phyloP scores from a whole-genome alignment of 352 stramenopile species.

The Pythium pyrilobum region DNA sequence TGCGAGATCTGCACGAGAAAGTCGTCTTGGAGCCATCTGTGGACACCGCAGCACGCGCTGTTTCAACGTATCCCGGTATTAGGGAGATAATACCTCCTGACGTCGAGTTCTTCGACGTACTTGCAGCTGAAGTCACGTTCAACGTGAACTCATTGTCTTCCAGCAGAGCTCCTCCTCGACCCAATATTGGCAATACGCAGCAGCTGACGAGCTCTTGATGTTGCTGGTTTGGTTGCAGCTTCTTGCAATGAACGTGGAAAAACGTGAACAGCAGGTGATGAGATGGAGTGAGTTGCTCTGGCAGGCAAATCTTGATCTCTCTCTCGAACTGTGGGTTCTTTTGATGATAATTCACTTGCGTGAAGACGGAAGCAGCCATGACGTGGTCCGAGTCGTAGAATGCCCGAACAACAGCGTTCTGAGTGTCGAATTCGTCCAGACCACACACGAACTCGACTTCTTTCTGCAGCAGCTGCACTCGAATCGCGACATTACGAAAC shows the following conservation, averaged over 20 bases:
- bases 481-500: constrained; percentile 61
- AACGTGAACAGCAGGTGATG: constrained; percentile 74
- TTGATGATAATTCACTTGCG: constrained; percentile 73
- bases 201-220: constrained; percentile 66
- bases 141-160: constrained; percentile 40
- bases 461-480: constrained; percentile 51
- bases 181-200: constrained; percentile 41
- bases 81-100: constrained; percentile 27
- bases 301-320: constrained; percentile 70
- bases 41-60: constrained; percentile 8
- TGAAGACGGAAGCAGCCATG: constrained; percentile 23
- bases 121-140: constrained; percentile 28
- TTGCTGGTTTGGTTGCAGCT: constrained; percentile 43
- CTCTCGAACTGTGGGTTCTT: constrained; percentile 73
- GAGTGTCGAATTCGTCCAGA: constrained; percentile 25
- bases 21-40: constrained; percentile 29
- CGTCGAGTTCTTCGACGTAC: constrained; percentile 18
- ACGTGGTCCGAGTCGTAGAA: constrained; percentile 34
- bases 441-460: constrained; percentile 43
- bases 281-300: constrained; percentile 31
- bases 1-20: constrained; percentile 37
- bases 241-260: constrained; percentile 83
- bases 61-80: constrained; percentile 34
- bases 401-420: constrained; percentile 27
- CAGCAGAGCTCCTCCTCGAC: constrained; percentile 41